Percentiles rank a stretch among this genome's conserved stretches.
Conservation (phyloP, 805 yeast genomes). For the Saccharomycopsis fermentans region DNA sequence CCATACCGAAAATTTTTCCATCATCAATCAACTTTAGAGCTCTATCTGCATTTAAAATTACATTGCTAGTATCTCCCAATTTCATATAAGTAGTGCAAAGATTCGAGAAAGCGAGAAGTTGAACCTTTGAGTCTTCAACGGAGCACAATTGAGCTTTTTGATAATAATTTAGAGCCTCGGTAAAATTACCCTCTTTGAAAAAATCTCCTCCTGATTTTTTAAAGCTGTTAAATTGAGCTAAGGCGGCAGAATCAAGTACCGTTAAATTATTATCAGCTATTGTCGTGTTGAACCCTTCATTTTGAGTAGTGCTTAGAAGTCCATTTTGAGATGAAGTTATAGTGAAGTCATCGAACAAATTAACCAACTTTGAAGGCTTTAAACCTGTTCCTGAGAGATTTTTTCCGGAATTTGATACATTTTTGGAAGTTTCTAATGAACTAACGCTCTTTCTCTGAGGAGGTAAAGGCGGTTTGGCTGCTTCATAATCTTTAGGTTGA, state of each 20-base stretch:
- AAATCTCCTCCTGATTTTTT: conserved; percentile 41
- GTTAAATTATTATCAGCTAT: not conserved
- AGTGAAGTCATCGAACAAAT: conserved; percentile 12
- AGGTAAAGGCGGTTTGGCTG: not conserved
- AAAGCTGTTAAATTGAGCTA: conserved; percentile 23
- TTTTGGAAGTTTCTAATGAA: not conserved
- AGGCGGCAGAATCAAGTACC: not conserved
- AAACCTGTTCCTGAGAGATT: too few species aligned
- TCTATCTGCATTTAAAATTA: conserved; percentile 26
- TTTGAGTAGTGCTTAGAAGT: not conserved
- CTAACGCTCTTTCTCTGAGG: not conserved
- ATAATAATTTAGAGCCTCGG: conserved; percentile 52
- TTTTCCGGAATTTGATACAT: not conserved
- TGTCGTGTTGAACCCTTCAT: not conserved
- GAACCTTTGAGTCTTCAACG: conserved; percentile 54
- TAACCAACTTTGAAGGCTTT: conserved; percentile 1
- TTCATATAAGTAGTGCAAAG: conserved; percentile 58
- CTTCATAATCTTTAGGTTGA: not conserved
- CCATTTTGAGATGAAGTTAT: not conserved
- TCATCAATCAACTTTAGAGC: conserved; percentile 25
- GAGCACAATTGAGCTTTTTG: conserved; percentile 44
- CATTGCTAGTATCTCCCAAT: conserved; percentile 50
- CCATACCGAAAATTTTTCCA: not conserved
- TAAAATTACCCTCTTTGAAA: conserved; percentile 77
- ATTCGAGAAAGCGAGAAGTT: conserved; percentile 66